Conservation (phyloP, 75 land plant genomes). For the Cryptomeria japonica region DNA sequence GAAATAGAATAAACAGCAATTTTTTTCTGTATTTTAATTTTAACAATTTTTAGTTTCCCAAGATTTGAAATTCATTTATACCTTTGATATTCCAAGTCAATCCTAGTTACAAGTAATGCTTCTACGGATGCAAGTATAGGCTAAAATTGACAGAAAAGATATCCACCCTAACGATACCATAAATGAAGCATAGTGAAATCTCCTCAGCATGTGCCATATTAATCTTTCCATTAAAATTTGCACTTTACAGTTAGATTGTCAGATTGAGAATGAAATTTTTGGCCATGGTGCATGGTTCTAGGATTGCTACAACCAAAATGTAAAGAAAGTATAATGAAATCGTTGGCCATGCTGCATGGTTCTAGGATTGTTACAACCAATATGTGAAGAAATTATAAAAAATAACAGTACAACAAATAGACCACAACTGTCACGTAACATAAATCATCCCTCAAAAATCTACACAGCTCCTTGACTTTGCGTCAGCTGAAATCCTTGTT, state of each 20-base stretch:
- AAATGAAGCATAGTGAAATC: not conserved
- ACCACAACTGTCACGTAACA: not conserved
- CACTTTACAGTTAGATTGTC: too few relatives aligned
- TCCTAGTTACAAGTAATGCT: too few relatives aligned
- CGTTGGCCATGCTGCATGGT: not conserved
- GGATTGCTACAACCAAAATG: too few relatives aligned
- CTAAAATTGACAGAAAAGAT: not conserved
- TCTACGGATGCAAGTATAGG: not conserved
- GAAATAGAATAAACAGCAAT: too few relatives aligned
- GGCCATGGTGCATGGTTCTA: too few relatives aligned
- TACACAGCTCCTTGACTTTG: not conserved
- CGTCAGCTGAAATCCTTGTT: not conserved
- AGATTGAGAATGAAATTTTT: too few relatives aligned
- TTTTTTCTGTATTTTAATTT: too few relatives aligned
- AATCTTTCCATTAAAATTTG: too few relatives aligned
- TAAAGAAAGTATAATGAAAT: too few relatives aligned
- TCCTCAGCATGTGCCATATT: not conserved
- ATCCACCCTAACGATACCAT: not conserved
- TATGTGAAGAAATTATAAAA: not conserved
- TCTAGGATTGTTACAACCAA: not conserved
- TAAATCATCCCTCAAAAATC: not conserved
- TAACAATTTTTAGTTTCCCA: too few relatives aligned
- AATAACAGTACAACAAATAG: not conserved
- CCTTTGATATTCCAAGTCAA: too few relatives aligned
- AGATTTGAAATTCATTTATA: too few relatives aligned